Base-by-base conservation (phyloP, 306 rosid genomes). In the Argentina anserina region DNA sequence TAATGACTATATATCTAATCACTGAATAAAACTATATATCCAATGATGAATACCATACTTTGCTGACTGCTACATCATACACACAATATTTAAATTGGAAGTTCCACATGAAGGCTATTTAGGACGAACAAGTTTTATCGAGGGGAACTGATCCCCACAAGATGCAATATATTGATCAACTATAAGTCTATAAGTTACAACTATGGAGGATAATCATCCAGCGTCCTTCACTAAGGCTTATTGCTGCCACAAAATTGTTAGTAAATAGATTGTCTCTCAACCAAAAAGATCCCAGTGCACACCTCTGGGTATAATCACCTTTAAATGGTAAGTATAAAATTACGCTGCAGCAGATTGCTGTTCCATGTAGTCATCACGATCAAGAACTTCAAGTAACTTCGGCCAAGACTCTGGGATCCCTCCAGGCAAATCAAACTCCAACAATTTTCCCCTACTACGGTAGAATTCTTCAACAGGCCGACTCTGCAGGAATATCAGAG, bases 401-500 rank as follows among this genome's bases (percentile, higher is more conserved):
- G 97, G 97, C 99, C 99, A 94, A 56, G 99, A 91, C 74, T 88
- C 97, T 0, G 96, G 93, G 67, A 94, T 94, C 41, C 99, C 99
- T 74, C 99, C 99, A 17, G 99, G 99, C 64, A 94, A 86, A 81
- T 88, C 85, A 83, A 94, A 94, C 79, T 91, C 99, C 95, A 91
- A 71, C 69, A 94, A n/a, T 87, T 87, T 88, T 46, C 91, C 97
- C 78, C 84, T 78, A 68, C 76, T 81, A 7, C 87, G 88, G 84
- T 91, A 94, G 66, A 86, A 91, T 69, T 83, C 95, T 84, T 94
- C 97, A 73, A 94, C 91, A 34, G 96, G 96, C 67, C 75, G 92
- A 76, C 91, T 91, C 99, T 94, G 87, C 70, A 77, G 69, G n/a
- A 70, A 71, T 23, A 20, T 50, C 47, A 23, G 60, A 75, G 61